Percentiles rank a stretch among this genome's conserved stretches.
Conservation (phyloP, 176 grass and related monocot genomes). For the Rhynchospora breviuscula region DNA sequence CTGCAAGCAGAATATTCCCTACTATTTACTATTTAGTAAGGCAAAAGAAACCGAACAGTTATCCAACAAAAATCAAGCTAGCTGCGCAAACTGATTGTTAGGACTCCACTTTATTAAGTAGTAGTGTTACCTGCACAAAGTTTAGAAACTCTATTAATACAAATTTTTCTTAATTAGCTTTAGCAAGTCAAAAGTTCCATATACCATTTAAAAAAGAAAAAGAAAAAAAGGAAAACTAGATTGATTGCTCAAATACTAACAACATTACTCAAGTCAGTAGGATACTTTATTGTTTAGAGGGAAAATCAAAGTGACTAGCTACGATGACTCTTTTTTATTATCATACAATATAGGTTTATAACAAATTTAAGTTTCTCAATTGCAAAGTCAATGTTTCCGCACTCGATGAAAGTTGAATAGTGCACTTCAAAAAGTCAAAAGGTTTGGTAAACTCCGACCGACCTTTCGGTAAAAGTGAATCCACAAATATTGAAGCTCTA, state of each 20-base stretch:
- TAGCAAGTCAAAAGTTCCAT: background rate
- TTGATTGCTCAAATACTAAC: background rate
- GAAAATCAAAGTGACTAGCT: no score
- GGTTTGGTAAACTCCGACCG: no score
- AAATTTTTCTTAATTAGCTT: background rate
- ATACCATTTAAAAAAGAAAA: background rate
- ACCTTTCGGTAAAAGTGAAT: background rate
- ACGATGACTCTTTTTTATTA: no score
- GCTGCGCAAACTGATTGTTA: background rate
- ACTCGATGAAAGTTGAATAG: background rate
- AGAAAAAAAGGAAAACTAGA: background rate
- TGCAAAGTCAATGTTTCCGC: background rate
- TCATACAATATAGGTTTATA: no score
- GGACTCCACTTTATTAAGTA: background rate
- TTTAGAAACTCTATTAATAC: background rate
- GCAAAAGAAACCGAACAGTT: no score
- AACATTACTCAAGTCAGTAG: background rate
- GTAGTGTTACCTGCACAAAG: background rate
- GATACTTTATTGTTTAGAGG: no score
- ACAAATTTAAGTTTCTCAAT: background rate
- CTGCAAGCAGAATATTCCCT: no score
- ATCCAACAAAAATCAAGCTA: background rate
- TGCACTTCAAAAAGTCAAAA: background rate
- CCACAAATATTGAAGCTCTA: background rate
- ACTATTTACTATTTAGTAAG: no score